Conservation (phyloP, 169 alveolate species). For the Cryptosporidium sp. region DNA sequence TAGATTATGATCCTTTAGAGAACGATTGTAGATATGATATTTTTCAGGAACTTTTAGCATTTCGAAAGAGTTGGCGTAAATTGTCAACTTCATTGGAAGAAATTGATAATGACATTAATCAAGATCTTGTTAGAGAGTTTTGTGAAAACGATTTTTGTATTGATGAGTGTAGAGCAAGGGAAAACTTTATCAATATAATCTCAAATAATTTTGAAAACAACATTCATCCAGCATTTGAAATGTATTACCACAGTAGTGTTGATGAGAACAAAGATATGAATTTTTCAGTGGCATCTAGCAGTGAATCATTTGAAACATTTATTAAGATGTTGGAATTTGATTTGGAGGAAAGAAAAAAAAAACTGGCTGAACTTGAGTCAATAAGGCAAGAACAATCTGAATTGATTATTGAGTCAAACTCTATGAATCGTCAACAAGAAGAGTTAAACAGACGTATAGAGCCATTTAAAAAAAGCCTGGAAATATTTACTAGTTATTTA, state of each 20-base stretch:
- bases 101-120: conserved; percentile 4
- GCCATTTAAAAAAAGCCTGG: conserved; percentile 12
- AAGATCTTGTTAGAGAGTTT: background rate
- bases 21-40: background rate
- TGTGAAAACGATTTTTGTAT: background rate
- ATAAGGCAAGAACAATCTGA: background rate
- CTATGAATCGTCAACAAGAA: conserved; percentile 3
- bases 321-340: conserved; percentile 5
- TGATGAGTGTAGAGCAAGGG: conserved; percentile 20
- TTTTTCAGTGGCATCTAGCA: background rate
- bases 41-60: conserved; percentile 20
- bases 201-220: background rate
- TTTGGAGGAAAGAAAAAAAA: conserved; percentile 1
- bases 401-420: conserved; percentile 6
- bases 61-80: conserved; percentile 61
- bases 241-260: background rate
- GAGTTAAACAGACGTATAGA: conserved; percentile 22
- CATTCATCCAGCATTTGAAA: conserved; percentile 50
- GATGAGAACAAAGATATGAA: conserved; percentile 8
- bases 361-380: conserved; percentile 8
- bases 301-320: conserved; percentile 6
- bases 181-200: background rate
- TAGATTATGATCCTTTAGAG: background rate
- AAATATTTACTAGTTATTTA: background rate
- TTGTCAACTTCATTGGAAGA: conserved; percentile 6